Evolutionary conservation across 225 moss, liverwort and hornwort species (phyloP).

Genomic region (Climacium dendroides): DNA sequence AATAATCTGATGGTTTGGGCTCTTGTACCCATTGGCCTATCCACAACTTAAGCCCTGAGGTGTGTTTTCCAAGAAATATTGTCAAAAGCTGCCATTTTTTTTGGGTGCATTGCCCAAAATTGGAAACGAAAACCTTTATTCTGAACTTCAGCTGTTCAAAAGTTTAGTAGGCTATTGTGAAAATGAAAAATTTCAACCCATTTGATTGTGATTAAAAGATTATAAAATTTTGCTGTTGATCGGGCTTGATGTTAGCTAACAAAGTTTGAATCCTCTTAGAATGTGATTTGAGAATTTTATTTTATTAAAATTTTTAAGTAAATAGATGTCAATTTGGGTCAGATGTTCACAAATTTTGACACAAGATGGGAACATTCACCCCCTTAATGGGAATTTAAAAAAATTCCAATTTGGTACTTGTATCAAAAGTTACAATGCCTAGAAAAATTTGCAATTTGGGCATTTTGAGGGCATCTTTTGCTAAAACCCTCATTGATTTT

Average conservation of each 20-base stretch:
- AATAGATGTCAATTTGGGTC: too few species aligned
- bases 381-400: too few species aligned
- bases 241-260: neutral
- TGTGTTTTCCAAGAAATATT: neutral
- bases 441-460: too few species aligned
- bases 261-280: neutral
- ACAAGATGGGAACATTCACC: too few species aligned
- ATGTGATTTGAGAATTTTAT: neutral
- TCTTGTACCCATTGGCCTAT: neutral
- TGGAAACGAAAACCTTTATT: neutral
- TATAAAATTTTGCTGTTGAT: too few species aligned
- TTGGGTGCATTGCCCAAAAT: neutral
- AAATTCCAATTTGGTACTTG: too few species aligned
- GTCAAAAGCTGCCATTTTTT: neutral
- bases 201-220: neutral
- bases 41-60: neutral
- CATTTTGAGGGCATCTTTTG: too few species aligned
- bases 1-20: neutral
- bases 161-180: neutral
- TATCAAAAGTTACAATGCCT: too few species aligned
- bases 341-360: too few species aligned
- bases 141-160: neutral
- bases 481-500: too few species aligned
- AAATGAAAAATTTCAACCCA: neutral
- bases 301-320: too few species aligned